Percentiles rank a stretch among this genome's conserved stretches.
Conservation (phyloP, 2,329 filamentous ascomycete species). For the Colletotrichum musae region DNA sequence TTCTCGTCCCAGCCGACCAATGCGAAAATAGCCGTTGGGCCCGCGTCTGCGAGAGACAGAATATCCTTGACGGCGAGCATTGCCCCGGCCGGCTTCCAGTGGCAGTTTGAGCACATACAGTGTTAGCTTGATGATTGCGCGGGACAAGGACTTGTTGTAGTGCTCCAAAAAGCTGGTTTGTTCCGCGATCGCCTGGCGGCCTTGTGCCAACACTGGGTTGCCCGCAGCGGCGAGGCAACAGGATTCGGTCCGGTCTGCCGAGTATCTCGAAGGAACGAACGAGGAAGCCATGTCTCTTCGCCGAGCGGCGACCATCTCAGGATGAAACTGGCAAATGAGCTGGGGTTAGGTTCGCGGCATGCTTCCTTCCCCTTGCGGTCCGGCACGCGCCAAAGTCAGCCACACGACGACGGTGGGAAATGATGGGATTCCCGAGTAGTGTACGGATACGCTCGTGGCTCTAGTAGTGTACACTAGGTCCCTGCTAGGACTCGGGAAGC, state of each 20-base stretch:
- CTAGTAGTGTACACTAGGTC: slow-evolving; percentile 1
- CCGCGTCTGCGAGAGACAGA: slow-evolving; percentile 13
- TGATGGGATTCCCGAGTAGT: background rate
- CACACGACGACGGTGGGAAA: slow-evolving; percentile 12
- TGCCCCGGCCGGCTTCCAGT: background rate
- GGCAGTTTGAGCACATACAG: slow-evolving; percentile 7
- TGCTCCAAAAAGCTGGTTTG: slow-evolving; percentile 9
- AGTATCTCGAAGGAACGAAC: slow-evolving; percentile 6
- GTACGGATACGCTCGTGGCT: background rate
- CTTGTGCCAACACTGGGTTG: background rate
- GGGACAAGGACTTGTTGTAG: background rate
- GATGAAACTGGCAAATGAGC: slow-evolving; percentile 22
- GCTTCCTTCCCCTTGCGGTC: slow-evolving; percentile 2
- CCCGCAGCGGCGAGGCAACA: slow-evolving; percentile 3
- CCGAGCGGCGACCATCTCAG: slow-evolving; percentile 13
- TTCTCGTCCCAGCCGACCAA: slow-evolving; percentile 19
- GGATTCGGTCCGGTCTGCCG: slow-evolving; percentile 25
- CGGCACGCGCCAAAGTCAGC: slow-evolving; percentile 16
- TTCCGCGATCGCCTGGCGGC: background rate
- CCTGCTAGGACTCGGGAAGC: background rate
- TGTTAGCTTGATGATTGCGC: slow-evolving; percentile 17
- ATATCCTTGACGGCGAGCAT: slow-evolving; percentile 10
- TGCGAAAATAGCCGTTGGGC: slow-evolving; percentile 22
- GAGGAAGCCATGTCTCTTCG: background rate
- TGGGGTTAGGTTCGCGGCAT: slow-evolving; percentile 11